phyloP scores from a whole-genome alignment of 441 rosid genomes.

The Geranium incanum region DNA sequence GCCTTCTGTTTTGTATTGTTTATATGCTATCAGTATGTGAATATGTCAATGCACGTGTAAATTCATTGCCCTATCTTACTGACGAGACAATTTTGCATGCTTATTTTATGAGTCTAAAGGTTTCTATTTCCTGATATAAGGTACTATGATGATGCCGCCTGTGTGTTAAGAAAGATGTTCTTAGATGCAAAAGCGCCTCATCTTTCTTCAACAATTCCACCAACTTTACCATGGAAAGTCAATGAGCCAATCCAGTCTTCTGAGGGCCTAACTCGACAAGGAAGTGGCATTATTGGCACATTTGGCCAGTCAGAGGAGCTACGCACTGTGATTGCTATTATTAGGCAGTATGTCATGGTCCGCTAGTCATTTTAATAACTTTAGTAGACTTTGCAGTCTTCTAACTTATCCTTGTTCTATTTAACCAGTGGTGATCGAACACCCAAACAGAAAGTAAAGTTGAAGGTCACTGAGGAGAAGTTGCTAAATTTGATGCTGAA shows the following conservation, averaged over 20 bases:
- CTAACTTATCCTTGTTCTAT: constrained; percentile 22
- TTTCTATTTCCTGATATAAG: constrained; percentile 33
- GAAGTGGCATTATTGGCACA: constrained; percentile 95
- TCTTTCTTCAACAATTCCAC: constrained; percentile 88
- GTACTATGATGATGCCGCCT: constrained; percentile 98
- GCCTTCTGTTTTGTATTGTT: constrained; percentile 10
- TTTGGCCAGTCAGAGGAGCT: constrained; percentile 99
- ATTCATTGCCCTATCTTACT: not conserved
- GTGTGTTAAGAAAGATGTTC: constrained; percentile 93
- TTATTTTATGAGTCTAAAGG: constrained; percentile 11
- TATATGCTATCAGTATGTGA: not conserved
- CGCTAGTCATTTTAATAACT: constrained; percentile 12
- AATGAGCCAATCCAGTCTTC: constrained; percentile 76
- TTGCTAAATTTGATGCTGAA: constrained; percentile 88
- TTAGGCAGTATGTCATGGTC: constrained; percentile 75
- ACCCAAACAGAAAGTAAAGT: constrained; percentile 98
- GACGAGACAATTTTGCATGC: constrained; percentile 7
- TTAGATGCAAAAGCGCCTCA: constrained; percentile 99
- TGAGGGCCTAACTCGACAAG: constrained; percentile 95
- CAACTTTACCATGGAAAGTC: constrained; percentile 88
- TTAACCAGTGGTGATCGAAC: constrained; percentile 93
- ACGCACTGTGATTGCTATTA: constrained; percentile 91
- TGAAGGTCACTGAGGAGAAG: constrained; percentile 97
- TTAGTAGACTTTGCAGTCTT: constrained; percentile 12
- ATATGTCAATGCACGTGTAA: not conserved